Evolutionary conservation across 345 rosid genomes (phyloP), one percentile per base, ranked within the genome.

Genomic region (Triadica sebifera): DNA sequence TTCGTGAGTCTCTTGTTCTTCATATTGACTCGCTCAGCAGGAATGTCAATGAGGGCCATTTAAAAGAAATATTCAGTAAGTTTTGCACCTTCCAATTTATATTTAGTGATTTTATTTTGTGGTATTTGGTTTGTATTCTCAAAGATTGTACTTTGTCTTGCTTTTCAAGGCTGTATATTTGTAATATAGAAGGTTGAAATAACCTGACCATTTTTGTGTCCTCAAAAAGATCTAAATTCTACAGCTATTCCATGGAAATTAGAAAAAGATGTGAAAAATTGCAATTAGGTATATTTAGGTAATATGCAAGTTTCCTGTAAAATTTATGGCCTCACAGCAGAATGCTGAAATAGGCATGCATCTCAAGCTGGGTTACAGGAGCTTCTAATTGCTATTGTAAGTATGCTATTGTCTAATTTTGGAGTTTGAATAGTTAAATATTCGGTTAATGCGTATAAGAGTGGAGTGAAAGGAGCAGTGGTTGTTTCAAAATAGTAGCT

Each of bases 21-120:
- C 86, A 83, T 70, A n/a, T 95, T 46, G 93, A 86, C 81, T 85
- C 92, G 2, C 96, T 95, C 62, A 95, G 92, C 85, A 81, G 95
- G 81, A 95, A 95, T 84, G 94, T 95, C 62, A 84, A 95, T 75
- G 99, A 93, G 79, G 94, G 93, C 85, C 99, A 95, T 86, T 81
- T 95, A 65, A 91, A 82, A 83, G 99, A 95, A 81, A 95, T 95
- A 67, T 95, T 95, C 71, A 75, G 99, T 95, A 86, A 64, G 91
- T 69, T 56, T 16, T 6, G 25, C 0, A 4, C 20, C 59, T 11
- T 55, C 5, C 62, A n/a, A 37, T 58, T 58, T 24, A 9, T 58
- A 58, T 58, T 0, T 58, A 58, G 37, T 24, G 37, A 58, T 12
- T 2, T 58, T 17, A 20, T 37, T 41, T 12, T 37, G 39, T 8